Percentiles rank a stretch among this genome's conserved stretches.
phyloP scores from a whole-genome alignment of 352 stramenopile genomes.

The Globisporangium spinosum region DNA sequence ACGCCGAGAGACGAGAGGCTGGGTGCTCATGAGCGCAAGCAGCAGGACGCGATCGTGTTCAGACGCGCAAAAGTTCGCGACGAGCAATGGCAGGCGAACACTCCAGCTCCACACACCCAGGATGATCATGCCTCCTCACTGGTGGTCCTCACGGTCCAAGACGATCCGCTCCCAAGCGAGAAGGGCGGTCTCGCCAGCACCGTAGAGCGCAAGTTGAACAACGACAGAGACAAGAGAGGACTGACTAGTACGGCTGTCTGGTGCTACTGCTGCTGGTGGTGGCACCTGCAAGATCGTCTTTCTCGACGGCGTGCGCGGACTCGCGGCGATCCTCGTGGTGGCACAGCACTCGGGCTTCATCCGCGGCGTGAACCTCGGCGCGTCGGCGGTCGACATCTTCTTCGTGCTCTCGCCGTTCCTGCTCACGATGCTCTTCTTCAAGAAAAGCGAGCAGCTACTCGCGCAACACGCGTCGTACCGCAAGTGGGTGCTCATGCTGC shows the following conservation, averaged over 20 bases:
- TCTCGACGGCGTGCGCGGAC: conserved; percentile 18
- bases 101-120: background rate
- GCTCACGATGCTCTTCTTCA: conserved; percentile 22
- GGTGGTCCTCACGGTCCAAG: background rate
- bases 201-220: background rate
- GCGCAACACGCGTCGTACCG: conserved; percentile 11
- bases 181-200: background rate
- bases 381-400: conserved; percentile 18
- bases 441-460: conserved; percentile 19
- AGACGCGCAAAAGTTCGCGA: background rate
- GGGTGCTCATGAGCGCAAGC: background rate
- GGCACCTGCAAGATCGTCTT: conserved; percentile 12
- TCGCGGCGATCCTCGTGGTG: conserved; percentile 20
- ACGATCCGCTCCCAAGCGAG: background rate
- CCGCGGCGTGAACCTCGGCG: conserved; percentile 11
- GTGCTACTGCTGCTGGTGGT: background rate
- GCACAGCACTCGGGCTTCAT: conserved; percentile 21
- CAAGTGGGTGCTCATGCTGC: conserved; percentile 16
- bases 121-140: background rate
- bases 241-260: too few relatives aligned
- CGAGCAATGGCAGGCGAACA: background rate
- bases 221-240: background rate
- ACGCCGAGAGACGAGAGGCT: background rate
- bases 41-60: background rate
- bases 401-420: conserved; percentile 29